Base-by-base conservation (phyloP, 805 yeast species). In the Pichia heedii region DNA sequence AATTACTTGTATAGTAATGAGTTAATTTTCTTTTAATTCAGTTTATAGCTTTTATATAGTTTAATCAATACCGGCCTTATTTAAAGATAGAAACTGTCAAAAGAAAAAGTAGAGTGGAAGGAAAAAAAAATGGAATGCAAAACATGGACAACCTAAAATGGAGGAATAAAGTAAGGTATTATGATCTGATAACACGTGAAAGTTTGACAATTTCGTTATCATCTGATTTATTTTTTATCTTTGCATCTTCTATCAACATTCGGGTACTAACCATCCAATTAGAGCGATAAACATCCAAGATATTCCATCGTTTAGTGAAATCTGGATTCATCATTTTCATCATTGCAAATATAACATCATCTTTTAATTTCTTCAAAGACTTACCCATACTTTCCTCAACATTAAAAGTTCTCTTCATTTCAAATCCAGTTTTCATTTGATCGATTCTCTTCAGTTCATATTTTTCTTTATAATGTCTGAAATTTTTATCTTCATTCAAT, bases 181-280 rank as follows among this genome's bases (percentile, higher is more conserved):
- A 2, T 11, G 27, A 37, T 19, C 32, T 26, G 8, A 45, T 20
- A 34, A 45, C 36, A 26, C 42, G 42, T 22, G 42, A 15, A 13
- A 57, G 33, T 32, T 50, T 53, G 21, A 57, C 30, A 12, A 60
- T 43, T 29, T 55, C 60, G 16, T 61, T 63, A 37, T 60, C 46
- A 2, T 47, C 50, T 4, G 13, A 2, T 9, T 34, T 37, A 27
- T 29, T 22, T 22, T 49, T 54, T 18, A 50, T 50, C 10, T 39
- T 32, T 29, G 46, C 30, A 19, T 51, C 50, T 26, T 55, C 54
- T 29, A 43, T 43, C 27, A 44, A 22, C 22, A 59, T 41, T 33
- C 53, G 43, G 1, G 53, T 51, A 39, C 60, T 58, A n/a, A 62
- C 51, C 47, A 61, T 46, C 69, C 69, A 65, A 33, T 56, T 61